These are phyloP conservation scores for Candida nitratophila DNA, from an alignment of 805 yeast species.

Conservation along the genomic window DNA sequence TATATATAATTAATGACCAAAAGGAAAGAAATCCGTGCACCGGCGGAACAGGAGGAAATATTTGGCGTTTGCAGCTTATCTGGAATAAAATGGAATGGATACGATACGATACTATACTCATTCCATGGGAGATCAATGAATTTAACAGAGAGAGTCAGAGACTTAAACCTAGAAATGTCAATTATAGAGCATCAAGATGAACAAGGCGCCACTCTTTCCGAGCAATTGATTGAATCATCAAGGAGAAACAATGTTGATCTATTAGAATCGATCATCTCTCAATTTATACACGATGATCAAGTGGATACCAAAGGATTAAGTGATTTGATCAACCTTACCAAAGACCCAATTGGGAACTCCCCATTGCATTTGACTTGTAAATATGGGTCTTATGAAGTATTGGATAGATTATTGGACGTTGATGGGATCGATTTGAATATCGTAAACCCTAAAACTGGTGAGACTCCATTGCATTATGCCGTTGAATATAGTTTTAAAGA, in stretches of 20 bases:
- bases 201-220: constrained; percentile 65
- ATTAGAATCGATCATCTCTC: constrained; percentile 37
- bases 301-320: constrained; percentile 32
- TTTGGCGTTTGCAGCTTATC: too few species aligned
- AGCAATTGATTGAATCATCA: constrained; percentile 81
- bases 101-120: too few species aligned
- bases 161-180: too few species aligned
- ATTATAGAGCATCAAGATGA: constrained; percentile 18
- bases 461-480: constrained; percentile 86
- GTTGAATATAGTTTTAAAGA: constrained; percentile 71
- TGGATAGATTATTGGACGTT: constrained; percentile 75
- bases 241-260: constrained; percentile 84
- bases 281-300: constrained; percentile 25
- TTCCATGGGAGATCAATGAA: too few species aligned
- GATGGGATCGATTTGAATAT: constrained; percentile 93
- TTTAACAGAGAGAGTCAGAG: too few species aligned
- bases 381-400: constrained; percentile 78
- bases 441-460: constrained; percentile 58
- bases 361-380: constrained; percentile 77
- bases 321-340: constrained; percentile 56
- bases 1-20: too few species aligned
- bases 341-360: constrained; percentile 72
- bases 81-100: too few species aligned
- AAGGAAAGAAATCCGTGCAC: too few species aligned
- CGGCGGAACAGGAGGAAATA: too few species aligned